These are phyloP conservation scores for Verticillium longisporum DNA, from an alignment of 2,329 filamentous ascomycete species.

Conservation along the genomic window DNA sequence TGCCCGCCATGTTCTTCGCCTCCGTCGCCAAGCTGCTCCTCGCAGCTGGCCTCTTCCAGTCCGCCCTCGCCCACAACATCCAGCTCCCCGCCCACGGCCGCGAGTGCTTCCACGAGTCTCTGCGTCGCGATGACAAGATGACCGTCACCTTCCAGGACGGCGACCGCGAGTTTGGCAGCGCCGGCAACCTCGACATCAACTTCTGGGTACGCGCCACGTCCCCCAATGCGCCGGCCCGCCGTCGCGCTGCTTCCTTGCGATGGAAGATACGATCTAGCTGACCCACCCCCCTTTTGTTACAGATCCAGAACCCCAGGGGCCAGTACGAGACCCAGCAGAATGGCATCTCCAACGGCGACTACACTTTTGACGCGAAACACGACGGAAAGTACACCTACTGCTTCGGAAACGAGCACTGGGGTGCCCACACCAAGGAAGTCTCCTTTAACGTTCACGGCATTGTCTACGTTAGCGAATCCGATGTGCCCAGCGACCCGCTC, in stretches of 20 bases:
- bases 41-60: constrained; percentile 39
- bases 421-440: constrained; percentile 92
- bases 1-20: constrained; percentile 32
- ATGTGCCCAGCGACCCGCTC: constrained; percentile 78
- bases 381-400: constrained; percentile 95
- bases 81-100: constrained; percentile 86
- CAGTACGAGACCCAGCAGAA: constrained; percentile 75
- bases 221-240: background rate
- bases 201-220: constrained; percentile 70
- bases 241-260: background rate
- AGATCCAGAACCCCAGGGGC: constrained; percentile 73
- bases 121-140: constrained; percentile 95
- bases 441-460: constrained; percentile 99
- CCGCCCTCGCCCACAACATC: constrained; percentile 84
- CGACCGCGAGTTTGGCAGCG: constrained; percentile 90
- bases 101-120: constrained; percentile 94
- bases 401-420: constrained; percentile 99
- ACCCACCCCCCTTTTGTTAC: constrained; percentile 4
- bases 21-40: constrained; percentile 36
- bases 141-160: constrained; percentile 98
- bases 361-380: constrained; percentile 76
- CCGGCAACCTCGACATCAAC: constrained; percentile 91
- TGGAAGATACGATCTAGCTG: constrained; percentile 3
- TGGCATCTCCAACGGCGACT: constrained; percentile 81
- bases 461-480: constrained; percentile 88